These are phyloP conservation scores for Diutina scorzettiae DNA, from an alignment of 1,139 yeast species.

Conservation along the genomic window DNA sequence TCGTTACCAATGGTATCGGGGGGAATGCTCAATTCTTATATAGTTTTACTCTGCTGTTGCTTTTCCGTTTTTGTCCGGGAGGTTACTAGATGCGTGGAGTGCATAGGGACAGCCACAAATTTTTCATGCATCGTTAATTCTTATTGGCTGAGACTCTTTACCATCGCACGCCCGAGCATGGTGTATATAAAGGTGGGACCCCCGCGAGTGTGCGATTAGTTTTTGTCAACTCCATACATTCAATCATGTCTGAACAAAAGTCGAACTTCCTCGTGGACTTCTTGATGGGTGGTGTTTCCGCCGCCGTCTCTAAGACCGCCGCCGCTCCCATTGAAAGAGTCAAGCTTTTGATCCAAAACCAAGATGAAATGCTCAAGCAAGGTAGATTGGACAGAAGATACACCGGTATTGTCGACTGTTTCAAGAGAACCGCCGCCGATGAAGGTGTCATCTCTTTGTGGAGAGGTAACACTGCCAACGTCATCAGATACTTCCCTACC, in stretches of 20 bases:
- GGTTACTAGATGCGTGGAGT: too few relatives aligned
- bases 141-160: neutral
- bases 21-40: too few relatives aligned
- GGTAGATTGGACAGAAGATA: conserved; percentile 59
- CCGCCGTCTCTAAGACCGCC: conserved; percentile 76
- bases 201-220: neutral
- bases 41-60: too few relatives aligned
- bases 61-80: too few relatives aligned
- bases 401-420: conserved; percentile 61
- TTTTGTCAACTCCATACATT: conserved; percentile 1
- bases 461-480: conserved; percentile 84
- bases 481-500: conserved; percentile 76
- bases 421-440: conserved; percentile 59
- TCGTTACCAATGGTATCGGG: too few relatives aligned
- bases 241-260: neutral
- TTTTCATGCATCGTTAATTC: neutral
- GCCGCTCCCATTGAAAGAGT: conserved; percentile 83
- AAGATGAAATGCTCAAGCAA: conserved; percentile 76
- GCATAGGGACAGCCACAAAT: too few relatives aligned
- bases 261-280: conserved; percentile 26
- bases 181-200: neutral
- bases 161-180: neutral
- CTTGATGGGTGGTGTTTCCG: conserved; percentile 77
- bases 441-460: conserved; percentile 66
- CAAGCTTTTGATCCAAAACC: conserved; percentile 70